Conservation (phyloP, 179 eudicot genomes). For the Carnegiea gigantea region DNA sequence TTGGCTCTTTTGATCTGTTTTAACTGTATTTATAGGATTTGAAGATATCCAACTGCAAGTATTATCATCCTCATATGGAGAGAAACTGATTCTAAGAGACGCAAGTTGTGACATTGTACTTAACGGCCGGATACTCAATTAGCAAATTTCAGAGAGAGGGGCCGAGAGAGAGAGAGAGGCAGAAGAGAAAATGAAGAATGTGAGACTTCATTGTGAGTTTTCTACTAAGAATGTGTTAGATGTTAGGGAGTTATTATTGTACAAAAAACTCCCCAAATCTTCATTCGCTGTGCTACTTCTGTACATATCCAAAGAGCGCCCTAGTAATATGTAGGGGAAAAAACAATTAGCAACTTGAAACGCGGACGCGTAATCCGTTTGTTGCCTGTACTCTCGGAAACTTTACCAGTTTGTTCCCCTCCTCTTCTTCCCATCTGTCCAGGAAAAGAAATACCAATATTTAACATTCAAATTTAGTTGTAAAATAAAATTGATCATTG, state of each 20-base stretch:
- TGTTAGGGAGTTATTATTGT: slow-evolving; percentile 34
- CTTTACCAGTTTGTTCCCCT: slow-evolving; percentile 69
- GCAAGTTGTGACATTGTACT: too few species aligned
- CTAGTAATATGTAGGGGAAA: background rate
- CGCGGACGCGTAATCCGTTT: slow-evolving; percentile 71
- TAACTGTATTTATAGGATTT: too few species aligned
- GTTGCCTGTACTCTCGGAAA: slow-evolving; percentile 95
- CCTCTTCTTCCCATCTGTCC: slow-evolving; percentile 76
- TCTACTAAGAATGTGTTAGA: slow-evolving; percentile 29
- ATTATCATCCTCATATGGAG: too few species aligned
- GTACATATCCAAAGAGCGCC: slow-evolving; percentile 18
- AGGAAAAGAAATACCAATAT: background rate
- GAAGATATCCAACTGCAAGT: too few species aligned
- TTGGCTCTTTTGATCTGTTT: too few species aligned
- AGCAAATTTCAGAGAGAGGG: too few species aligned
- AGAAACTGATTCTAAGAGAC: too few species aligned
- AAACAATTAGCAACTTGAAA: slow-evolving; percentile 43
- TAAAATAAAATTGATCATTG: background rate
- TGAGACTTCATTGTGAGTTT: slow-evolving; percentile 13
- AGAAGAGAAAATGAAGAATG: background rate
- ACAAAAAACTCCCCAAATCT: slow-evolving; percentile 36
- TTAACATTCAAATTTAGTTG: background rate
- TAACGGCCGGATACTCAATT: too few species aligned
- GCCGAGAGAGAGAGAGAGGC: background rate
- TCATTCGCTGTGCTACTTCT: slow-evolving; percentile 23